phyloP scores from a whole-genome alignment of 2,329 filamentous ascomycete genomes.

The Leptographium procerum region DNA sequence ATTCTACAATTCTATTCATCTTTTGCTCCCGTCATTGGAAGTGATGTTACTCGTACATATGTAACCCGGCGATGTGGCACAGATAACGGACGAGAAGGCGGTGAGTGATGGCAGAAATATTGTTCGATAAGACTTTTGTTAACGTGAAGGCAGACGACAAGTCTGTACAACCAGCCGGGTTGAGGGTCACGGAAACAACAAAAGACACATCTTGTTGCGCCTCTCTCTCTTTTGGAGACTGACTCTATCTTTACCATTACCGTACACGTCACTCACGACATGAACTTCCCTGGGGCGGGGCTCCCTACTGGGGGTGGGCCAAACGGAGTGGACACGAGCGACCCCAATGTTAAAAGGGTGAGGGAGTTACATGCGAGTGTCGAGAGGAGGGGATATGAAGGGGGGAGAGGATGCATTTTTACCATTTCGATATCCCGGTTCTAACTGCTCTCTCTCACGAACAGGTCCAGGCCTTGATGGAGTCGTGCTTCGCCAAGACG shows the following conservation, averaged over 20 bases:
- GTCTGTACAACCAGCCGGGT: neutral
- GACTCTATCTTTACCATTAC: neutral
- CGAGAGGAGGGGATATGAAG: too few relatives aligned
- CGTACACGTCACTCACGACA: constrained; percentile 10
- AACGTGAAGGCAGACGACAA: neutral
- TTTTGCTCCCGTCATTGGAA: neutral
- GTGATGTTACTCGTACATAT: too few relatives aligned
- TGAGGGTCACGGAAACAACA: neutral
- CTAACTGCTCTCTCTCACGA: neutral
- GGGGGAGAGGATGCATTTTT: neutral
- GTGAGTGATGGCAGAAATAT: constrained; percentile 29
- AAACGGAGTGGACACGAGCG: constrained; percentile 27
- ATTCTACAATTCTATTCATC: neutral
- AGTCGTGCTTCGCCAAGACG: constrained; percentile 83
- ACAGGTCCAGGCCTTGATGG: constrained; percentile 76
- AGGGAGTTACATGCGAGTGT: neutral
- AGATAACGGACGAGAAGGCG: constrained; percentile 16
- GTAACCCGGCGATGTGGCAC: neutral
- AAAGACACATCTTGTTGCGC: neutral
- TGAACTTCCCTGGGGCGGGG: constrained; percentile 28
- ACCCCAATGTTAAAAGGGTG: constrained; percentile 38
- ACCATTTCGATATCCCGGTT: neutral
- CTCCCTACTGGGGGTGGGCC: constrained; percentile 10
- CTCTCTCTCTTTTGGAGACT: neutral
- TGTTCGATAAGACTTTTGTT: constrained; percentile 9